A percentile compares a stretch with the other conserved stretches of the same genome.
These are phyloP conservation scores for Tuber calosporum DNA, from an alignment of 495 filamentous ascomycete species.

Conservation along the genomic window DNA sequence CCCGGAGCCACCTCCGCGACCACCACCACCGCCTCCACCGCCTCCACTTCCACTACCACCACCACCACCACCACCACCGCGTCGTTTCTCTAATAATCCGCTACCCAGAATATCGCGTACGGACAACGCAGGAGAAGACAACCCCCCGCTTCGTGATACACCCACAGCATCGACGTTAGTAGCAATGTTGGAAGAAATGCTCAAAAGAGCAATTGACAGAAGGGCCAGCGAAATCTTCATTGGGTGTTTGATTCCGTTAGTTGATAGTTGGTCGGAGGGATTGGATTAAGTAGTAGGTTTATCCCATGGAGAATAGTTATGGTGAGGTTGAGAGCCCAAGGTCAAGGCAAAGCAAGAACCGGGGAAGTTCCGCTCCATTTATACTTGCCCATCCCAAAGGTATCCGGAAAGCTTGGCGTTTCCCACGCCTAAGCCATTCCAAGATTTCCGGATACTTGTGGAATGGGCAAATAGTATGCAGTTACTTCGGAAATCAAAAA, in stretches of 20 bases:
- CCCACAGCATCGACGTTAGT: background rate
- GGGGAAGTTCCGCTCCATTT: background rate
- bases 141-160: background rate
- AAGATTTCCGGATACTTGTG: too few relatives aligned
- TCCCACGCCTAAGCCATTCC: too few relatives aligned
- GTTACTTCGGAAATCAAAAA: too few relatives aligned
- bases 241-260: background rate
- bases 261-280: background rate
- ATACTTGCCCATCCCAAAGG: too few relatives aligned
- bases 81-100: slow-evolving; percentile 15
- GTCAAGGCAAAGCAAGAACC: background rate
- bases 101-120: background rate
- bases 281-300: background rate
- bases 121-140: background rate
- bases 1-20: slow-evolving; percentile 14
- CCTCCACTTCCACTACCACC: slow-evolving; percentile 19
- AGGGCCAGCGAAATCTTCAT: background rate
- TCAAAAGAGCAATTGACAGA: background rate
- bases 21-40: slow-evolving; percentile 3
- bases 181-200: background rate
- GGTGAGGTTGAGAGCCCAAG: background rate
- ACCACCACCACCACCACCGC: slow-evolving; percentile 24
- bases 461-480: too few relatives aligned
- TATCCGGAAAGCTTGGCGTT: too few relatives aligned
- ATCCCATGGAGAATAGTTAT: background rate